Evolutionary conservation across 768 basidiomycete genomes (phyloP).

Genomic region (Amanita jacksonii): DNA sequence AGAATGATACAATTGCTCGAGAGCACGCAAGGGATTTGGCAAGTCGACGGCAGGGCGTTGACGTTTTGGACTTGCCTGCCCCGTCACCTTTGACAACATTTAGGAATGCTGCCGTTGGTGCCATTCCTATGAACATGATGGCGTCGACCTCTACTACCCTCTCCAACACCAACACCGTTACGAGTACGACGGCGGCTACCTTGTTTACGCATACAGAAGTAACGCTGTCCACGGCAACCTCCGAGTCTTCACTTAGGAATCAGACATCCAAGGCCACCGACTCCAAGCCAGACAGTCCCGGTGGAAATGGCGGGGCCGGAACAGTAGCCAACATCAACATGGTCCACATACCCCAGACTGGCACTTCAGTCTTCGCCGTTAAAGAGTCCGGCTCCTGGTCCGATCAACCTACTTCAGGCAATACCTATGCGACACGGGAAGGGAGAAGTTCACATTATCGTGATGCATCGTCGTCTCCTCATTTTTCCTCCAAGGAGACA

Average conservation of each 20-base stretch:
- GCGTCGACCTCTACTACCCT: conserved; percentile 3
- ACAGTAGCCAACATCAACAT: neutral
- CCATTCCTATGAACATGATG: conserved; percentile 1
- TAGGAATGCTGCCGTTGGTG: conserved; percentile 14
- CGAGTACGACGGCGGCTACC: neutral
- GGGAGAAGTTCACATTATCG: neutral
- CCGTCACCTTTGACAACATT: conserved; percentile 39
- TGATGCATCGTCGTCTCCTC: neutral
- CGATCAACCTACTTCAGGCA: neutral
- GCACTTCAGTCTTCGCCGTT: neutral
- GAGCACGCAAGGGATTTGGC: neutral
- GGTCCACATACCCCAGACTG: neutral
- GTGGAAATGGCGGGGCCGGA: neutral
- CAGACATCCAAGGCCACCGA: neutral
- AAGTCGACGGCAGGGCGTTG: conserved; percentile 8
- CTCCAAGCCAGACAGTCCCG: neutral
- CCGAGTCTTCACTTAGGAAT: conserved; percentile 2
- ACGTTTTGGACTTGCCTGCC: conserved; percentile 30
- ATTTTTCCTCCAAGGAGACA: conserved; percentile 2
- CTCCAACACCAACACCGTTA: conserved; percentile 1
- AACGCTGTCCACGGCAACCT: conserved; percentile 19
- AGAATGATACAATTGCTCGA: conserved; percentile 6
- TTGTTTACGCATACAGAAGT: conserved; percentile 12
- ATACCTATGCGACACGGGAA: neutral
- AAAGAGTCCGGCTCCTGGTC: conserved; percentile 3